These are phyloP conservation scores for Pseudogymnoascus sp. DNA, from an alignment of 2,329 filamentous ascomycete genomes.

Conservation along the genomic window DNA sequence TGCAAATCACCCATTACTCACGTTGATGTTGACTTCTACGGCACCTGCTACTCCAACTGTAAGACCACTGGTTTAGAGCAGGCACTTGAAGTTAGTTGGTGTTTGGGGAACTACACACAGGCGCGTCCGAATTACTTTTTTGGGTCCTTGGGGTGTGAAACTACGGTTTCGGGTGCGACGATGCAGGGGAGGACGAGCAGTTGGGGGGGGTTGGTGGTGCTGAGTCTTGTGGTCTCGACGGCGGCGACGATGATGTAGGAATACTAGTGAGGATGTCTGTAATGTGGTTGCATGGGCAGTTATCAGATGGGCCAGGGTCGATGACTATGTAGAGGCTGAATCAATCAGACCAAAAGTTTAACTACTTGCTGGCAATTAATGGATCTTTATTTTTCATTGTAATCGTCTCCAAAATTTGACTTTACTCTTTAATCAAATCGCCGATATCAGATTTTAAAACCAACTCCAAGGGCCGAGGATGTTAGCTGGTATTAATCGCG, in stretches of 20 bases:
- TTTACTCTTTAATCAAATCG: conserved; percentile 40
- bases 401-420: too few species aligned
- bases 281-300: too few species aligned
- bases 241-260: background rate
- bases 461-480: conserved; percentile 34
- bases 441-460: conserved; percentile 48
- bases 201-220: background rate
- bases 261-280: background rate
- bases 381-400: too few species aligned
- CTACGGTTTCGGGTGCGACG: background rate
- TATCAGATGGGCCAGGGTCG: too few species aligned
- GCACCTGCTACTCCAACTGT: background rate
- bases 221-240: background rate
- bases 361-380: too few species aligned
- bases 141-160: background rate
- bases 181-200: background rate
- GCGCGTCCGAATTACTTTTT: background rate
- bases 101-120: background rate
- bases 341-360: too few species aligned
- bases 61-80: background rate
- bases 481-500: conserved; percentile 12
- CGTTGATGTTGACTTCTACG: background rate
- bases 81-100: background rate
- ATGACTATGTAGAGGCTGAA: too few species aligned
- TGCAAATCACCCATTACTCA: background rate